These are phyloP conservation scores for Umbilicus rupestris DNA, from an alignment of 164 flowering plant genomes.

Conservation along the genomic window DNA sequence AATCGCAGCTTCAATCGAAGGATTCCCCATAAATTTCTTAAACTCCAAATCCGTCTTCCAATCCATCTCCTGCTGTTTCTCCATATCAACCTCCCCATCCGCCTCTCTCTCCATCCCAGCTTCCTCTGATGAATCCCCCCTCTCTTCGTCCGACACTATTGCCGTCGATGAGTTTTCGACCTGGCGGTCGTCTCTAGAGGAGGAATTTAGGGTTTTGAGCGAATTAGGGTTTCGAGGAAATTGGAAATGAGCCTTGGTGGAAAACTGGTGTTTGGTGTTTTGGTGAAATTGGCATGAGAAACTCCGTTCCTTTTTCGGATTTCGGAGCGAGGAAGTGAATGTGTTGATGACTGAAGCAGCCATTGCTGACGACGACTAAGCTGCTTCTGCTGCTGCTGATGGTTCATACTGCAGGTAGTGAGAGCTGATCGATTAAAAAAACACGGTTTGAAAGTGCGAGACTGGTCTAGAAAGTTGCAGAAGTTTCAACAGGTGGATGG, in stretches of 20 bases:
- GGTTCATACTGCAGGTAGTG: constrained; percentile 8
- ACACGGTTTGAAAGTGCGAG: constrained; percentile 11
- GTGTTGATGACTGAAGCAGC: constrained; percentile 9
- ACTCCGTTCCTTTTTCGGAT: constrained; percentile 3
- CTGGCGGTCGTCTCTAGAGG: constrained; percentile 27
- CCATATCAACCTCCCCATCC: constrained; percentile 16
- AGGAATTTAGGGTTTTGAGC: constrained; percentile 21
- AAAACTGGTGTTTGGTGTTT: background rate
- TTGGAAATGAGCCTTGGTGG: constrained; percentile 13
- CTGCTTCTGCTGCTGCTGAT: background rate
- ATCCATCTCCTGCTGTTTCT: constrained; percentile 58
- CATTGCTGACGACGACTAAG: background rate
- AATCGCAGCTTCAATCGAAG: constrained; percentile 88
- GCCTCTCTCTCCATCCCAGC: constrained; percentile 9
- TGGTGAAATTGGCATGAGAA: background rate
- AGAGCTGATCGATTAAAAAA: background rate
- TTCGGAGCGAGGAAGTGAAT: constrained; percentile 11
- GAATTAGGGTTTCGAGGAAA: constrained; percentile 13
- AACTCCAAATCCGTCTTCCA: constrained; percentile 94
- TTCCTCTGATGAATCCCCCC: constrained; percentile 14
- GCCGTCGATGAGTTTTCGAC: constrained; percentile 27
- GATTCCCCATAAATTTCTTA: constrained; percentile 95
- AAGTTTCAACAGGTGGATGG: constrained; percentile 22
- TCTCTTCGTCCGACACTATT: constrained; percentile 17
- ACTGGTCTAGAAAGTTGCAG: constrained; percentile 44